Evolutionary conservation across 23 red algal genomes (phyloP), one percentile per base, ranked within the genome.

Genomic region (Rhodosorus marinus): DNA sequence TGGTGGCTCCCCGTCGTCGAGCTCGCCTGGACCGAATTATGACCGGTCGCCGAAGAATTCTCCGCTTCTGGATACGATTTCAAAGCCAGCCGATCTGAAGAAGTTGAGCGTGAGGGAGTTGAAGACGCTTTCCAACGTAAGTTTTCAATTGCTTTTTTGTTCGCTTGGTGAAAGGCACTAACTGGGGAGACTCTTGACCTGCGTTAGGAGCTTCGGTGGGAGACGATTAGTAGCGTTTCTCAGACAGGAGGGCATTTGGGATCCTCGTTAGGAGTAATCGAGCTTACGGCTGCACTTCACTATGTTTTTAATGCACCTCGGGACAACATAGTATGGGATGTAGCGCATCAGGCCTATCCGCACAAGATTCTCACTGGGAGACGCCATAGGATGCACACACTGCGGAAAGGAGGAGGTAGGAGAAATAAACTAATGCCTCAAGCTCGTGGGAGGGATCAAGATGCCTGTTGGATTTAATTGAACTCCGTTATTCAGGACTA

Each of bases 311-410:
- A 83, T 45, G 84, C 87, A 1, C 87, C 87, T 28, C 67, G 80
- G 25, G 87, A 94, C 38, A 64, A 65, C 19, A 57, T 94, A 46
- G 69, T 94, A 31, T 94, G 87, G 87, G 87, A 94, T 31, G 87
- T 94, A n/a, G 59, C 57, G 5, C 87, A 94, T 58, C 87, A 94
- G 56, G 67, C 87, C 0, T 94, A 94, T 51, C 77, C 76, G 24
- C 87, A 94, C 76, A 94, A 94, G 74, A 94, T 94, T 51, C 77
- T 94, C 32, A 94, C 87, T 11, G 87, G 87, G 11, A 73, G 87
- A 41, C 71, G 87, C 7, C 49, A 52, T 47, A 33, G 60, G 20
- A 94, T 94, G 87, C 35, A 59, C 31, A 94, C 87, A 1, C 35
- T 94, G 62, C 60, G 87, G 6, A 77, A 94, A 72, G 66, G 32